These are phyloP conservation scores for Cutaneotrichosporon sp. DNA, from an alignment of 1,284 basidiomycete species.

Conservation along the genomic window DNA sequence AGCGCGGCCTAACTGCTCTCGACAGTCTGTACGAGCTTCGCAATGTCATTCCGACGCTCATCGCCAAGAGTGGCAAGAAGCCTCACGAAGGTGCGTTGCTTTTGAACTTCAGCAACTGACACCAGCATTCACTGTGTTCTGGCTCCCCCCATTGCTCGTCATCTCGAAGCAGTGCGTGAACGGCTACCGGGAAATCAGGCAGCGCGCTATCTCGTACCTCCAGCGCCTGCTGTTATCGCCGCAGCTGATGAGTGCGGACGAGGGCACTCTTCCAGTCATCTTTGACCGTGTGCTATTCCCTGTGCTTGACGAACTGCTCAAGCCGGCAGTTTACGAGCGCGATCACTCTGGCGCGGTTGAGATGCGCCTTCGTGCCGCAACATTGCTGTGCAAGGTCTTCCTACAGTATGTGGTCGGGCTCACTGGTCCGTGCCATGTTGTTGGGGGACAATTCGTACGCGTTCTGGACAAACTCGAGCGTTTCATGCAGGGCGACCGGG, in stretches of 20 bases:
- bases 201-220: constrained; percentile 73
- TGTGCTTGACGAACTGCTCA: constrained; percentile 83
- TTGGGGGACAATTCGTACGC: constrained; percentile 78
- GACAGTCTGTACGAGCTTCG: constrained; percentile 72
- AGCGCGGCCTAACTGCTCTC: constrained; percentile 75
- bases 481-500: constrained; percentile 78
- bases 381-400: constrained; percentile 88
- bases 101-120: too few species aligned
- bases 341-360: constrained; percentile 86
- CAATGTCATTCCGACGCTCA: constrained; percentile 58
- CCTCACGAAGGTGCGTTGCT: constrained; percentile 32
- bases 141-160: constrained; percentile 71
- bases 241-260: constrained; percentile 58
- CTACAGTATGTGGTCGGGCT: constrained; percentile 85
- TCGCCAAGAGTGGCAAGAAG: constrained; percentile 50
- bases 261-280: constrained; percentile 66
- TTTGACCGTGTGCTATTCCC: constrained; percentile 91
- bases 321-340: constrained; percentile 70
- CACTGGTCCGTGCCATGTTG: constrained; percentile 53
- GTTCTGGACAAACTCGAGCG: constrained; percentile 88
- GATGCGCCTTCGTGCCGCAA: constrained; percentile 78
- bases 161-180: constrained; percentile 82
- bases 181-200: constrained; percentile 76
- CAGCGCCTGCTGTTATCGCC: constrained; percentile 83
- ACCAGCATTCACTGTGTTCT: constrained; percentile 70